Evolutionary conservation across 306 rosid species (phyloP), one percentile per base, ranked within the genome.

Genomic region (Biancaea sappan): DNA sequence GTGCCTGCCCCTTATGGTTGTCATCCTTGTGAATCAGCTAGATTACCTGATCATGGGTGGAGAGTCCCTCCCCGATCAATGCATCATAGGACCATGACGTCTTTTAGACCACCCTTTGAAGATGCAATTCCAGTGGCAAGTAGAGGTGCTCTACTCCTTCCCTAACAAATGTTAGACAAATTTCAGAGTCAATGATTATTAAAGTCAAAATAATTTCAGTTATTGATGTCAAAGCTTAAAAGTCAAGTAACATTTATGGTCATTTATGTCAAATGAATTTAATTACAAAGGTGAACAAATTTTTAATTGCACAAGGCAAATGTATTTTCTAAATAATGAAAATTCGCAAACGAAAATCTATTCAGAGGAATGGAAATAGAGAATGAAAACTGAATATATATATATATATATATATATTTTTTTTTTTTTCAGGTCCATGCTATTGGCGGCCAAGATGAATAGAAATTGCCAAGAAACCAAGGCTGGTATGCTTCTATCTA

Each of bases 381-480:
- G 15, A 32, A n/a, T 8, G 41, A 12, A 4, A 47, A 47, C 22
- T 47, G 40, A 3, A 2, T 5, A 7, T 22, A n/a, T 19, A 8
- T 44, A 13, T n/a, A n/a, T 22, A 15, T n/a, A 34, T 69, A 71
- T 66, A 75, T 76, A 15, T n/a, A 34, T 69, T 67, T 66, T 72
- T 76, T 72, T 65, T 74, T 76, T 80, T 80, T 88, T 81, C 94
- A 92, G 99, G 98, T 81, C 89, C 92, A 60, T 57, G 88, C 87
- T 88, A 57, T 85, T 95, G 99, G 99, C 88, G 81, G 78, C 98
- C 96, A 13, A 80, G 93, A 77, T 86, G 92, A 94, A 74, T 64
- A 52, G 69, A 73, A 69, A 59, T 66, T 53, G 52, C 69, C 75
- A 62, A 67, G 46, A 31, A 78, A 74, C 54, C 63, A 72, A 70